These are phyloP conservation scores for Cytospora piceae DNA, from an alignment of 2,329 filamentous ascomycete species.

Conservation along the genomic window DNA sequence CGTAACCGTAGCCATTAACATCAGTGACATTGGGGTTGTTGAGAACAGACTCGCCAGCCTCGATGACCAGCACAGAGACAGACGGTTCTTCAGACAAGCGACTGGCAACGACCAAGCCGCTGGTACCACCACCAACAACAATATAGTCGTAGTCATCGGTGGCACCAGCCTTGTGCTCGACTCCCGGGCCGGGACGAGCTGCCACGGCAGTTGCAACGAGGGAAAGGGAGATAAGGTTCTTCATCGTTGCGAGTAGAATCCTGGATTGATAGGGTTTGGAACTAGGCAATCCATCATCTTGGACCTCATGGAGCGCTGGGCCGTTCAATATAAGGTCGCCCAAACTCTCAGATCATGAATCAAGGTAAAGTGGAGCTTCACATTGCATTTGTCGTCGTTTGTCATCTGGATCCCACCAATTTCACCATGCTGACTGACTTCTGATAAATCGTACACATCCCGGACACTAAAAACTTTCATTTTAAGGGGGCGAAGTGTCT, in stretches of 20 bases:
- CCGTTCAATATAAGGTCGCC: not conserved
- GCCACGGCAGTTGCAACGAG: not conserved
- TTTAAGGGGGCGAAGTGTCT: too few species aligned
- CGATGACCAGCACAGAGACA: constrained; percentile 44
- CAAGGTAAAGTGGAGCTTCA: not conserved
- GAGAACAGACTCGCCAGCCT: constrained; percentile 38
- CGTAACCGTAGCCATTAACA: constrained; percentile 5
- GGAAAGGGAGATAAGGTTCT: not conserved
- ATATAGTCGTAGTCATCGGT: constrained; percentile 46
- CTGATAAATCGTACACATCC: not conserved
- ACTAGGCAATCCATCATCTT: not conserved
- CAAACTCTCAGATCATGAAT: not conserved
- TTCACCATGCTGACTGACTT: not conserved
- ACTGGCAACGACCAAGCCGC: constrained; percentile 51
- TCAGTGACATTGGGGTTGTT: constrained; percentile 9
- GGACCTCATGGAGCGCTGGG: not conserved
- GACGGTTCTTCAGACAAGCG: constrained; percentile 44
- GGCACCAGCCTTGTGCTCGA: not conserved
- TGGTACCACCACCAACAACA: constrained; percentile 53
- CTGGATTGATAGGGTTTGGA: not conserved
- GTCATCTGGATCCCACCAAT: not conserved
- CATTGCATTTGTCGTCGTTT: not conserved
- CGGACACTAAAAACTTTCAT: not conserved
- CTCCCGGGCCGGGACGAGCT: not conserved
- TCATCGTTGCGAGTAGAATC: not conserved